A percentile compares a stretch with the other conserved stretches of the same genome.
Evolutionary conservation across 345 rosid genomes (phyloP).

Genomic region (Syzygium grande): DNA sequence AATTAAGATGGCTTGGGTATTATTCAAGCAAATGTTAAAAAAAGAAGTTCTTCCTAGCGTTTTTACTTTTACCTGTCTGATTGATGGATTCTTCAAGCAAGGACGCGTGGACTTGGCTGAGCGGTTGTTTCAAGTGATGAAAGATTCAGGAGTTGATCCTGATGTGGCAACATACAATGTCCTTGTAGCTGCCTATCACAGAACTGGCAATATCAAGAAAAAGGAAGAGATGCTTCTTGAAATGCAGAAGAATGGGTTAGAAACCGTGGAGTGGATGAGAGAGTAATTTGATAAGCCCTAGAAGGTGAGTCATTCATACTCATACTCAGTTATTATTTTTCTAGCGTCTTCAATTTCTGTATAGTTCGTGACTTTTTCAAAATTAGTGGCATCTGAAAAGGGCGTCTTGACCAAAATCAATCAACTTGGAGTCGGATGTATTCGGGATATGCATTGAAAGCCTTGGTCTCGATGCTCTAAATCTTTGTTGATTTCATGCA

Average conservation of each 20-base stretch:
- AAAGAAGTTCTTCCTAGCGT: conserved; percentile 25
- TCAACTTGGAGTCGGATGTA: not conserved
- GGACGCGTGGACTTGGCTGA: conserved; percentile 33
- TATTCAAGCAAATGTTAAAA: conserved; percentile 19
- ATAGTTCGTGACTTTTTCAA: not conserved
- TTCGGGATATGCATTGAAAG: not conserved
- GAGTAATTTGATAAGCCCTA: not conserved
- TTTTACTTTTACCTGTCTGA: conserved; percentile 39
- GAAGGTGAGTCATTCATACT: not conserved
- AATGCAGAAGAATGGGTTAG: conserved; percentile 23
- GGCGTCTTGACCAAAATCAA: not conserved
- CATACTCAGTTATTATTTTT: not conserved
- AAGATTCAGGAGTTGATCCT: conserved; percentile 14
- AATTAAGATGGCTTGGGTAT: conserved; percentile 27
- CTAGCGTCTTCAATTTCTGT: not conserved
- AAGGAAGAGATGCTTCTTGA: conserved; percentile 27
- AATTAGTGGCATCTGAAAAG: not conserved
- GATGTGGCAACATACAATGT: conserved; percentile 35
- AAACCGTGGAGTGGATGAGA: not conserved
- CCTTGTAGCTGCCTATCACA: conserved; percentile 28
- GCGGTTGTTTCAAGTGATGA: conserved; percentile 33
- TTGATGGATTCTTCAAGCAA: conserved; percentile 36
- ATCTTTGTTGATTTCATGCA: not conserved
- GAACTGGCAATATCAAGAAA: conserved; percentile 13
- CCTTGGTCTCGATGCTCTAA: not conserved